phyloP scores from a whole-genome alignment of 179 eudicot species.

The Amaranthus tricolor region DNA sequence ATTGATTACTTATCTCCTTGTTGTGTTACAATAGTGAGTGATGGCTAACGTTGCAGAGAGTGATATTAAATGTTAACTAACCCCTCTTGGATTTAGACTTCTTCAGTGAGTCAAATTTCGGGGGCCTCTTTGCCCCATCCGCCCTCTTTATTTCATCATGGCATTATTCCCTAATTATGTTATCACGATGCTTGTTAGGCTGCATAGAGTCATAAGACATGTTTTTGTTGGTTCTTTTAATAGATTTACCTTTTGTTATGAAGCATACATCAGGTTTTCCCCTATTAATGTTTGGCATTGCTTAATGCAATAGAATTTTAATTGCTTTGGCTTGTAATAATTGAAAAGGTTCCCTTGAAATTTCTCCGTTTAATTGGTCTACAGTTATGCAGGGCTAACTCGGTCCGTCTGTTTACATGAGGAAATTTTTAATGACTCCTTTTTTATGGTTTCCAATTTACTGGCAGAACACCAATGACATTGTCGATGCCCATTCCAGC shows the following conservation, averaged over 20 bases:
- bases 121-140: no score
- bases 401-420: background rate
- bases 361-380: background rate
- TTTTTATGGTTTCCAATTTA: slow-evolving; percentile 9
- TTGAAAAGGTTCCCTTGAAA: background rate
- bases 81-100: no score
- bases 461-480: slow-evolving; percentile 87
- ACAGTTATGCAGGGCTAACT: background rate
- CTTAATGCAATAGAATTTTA: background rate
- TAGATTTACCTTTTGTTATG: no score
- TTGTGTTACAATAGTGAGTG: background rate
- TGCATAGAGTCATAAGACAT: no score
- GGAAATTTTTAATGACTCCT: slow-evolving; percentile 1
- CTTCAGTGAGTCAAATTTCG: no score
- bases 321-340: background rate
- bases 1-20: background rate
- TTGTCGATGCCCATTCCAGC: slow-evolving; percentile 85
- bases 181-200: no score
- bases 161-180: no score
- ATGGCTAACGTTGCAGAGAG: background rate
- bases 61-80: background rate
- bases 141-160: no score
- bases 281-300: background rate
- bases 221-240: no score
- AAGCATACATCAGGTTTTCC: background rate